Evolutionary conservation across 441 rosid genomes (phyloP), one percentile per base, ranked within the genome.

Genomic region (Francoa sonchifolia): DNA sequence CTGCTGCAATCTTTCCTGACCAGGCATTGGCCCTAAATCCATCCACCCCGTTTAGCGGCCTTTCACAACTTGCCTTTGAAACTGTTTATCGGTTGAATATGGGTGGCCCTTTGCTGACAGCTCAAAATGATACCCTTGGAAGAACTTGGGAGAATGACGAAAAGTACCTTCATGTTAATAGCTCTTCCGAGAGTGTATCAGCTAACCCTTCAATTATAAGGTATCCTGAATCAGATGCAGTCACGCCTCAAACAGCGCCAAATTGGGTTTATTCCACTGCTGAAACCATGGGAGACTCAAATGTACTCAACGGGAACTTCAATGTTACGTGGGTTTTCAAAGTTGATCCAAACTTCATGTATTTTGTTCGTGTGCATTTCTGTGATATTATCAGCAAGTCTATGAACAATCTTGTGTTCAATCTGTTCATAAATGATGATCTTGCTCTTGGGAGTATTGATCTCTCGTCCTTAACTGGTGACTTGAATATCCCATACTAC

Each of bases 221-320:
- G 29, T 90, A 90, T 51, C 54, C 69, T 4, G n/a, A n/a, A n/a
- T n/a, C n/a, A n/a, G 3, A 49, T 25, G 0, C 80, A 0, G 40
- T 69, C 44, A 63, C 92, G 1, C 33, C 69, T 19, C 84, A 82
- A 21, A 70, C 55, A 21, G 98, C 98, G 14, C 98, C 98, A 6
- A 76, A 77, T 63, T 54, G 55, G 87, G 90, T 90, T 38, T 90
- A 90, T 33, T 87, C 94, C 3, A 74, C 95, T 9, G 90, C 99
- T 30, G 90, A 78, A 45, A 63, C 73, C 48, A 90, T 90, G 99
- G 79, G 73, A 17, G 68, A 86, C 42, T 69, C 96, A 2, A 79
- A 79, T 52, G 93, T 80, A 3, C 42, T 93, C 23, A 61, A 23
- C 22, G 54, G 54, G 38, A 80, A 51, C 63, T 85, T 85, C 90